Evolutionary conservation across 805 yeast genomes (phyloP).

Genomic region (Nakazawaea holstii): DNA sequence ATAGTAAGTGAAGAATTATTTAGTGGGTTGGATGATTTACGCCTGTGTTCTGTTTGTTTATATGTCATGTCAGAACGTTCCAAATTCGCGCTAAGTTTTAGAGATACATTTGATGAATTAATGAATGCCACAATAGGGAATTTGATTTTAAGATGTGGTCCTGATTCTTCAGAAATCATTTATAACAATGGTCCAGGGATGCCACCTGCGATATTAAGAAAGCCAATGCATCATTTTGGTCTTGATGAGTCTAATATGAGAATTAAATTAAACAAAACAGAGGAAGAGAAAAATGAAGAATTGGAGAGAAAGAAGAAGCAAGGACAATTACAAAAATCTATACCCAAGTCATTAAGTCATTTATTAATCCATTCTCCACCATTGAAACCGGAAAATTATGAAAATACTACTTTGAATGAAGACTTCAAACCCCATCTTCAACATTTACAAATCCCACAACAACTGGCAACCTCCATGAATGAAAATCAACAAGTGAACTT

Average conservation of each 20-base stretch:
- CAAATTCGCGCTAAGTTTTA: slow-evolving; percentile 51
- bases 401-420: slow-evolving; percentile 15
- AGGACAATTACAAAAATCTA: slow-evolving; percentile 46
- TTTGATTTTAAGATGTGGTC: slow-evolving; percentile 57
- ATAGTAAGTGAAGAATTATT: slow-evolving; percentile 47
- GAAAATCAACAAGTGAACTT: slow-evolving; percentile 12
- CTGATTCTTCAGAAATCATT: slow-evolving; percentile 54
- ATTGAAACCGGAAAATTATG: slow-evolving; percentile 23
- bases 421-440: not conserved
- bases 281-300: slow-evolving; percentile 36
- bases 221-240: slow-evolving; percentile 31
- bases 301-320: slow-evolving; percentile 41
- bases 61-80: slow-evolving; percentile 66
- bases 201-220: slow-evolving; percentile 56
- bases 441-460: not conserved
- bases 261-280: slow-evolving; percentile 25
- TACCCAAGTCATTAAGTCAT: slow-evolving; percentile 51
- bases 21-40: slow-evolving; percentile 54
- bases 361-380: slow-evolving; percentile 37
- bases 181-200: slow-evolving; percentile 41
- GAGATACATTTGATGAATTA: slow-evolving; percentile 64
- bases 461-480: slow-evolving; percentile 11
- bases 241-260: slow-evolving; percentile 19
- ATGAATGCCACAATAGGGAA: slow-evolving; percentile 62
- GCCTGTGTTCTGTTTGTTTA: slow-evolving; percentile 60